Percentiles rank a stretch among this genome's conserved stretches.
phyloP scores from a whole-genome alignment of 352 stramenopile species.

The Bremia lactucae region DNA sequence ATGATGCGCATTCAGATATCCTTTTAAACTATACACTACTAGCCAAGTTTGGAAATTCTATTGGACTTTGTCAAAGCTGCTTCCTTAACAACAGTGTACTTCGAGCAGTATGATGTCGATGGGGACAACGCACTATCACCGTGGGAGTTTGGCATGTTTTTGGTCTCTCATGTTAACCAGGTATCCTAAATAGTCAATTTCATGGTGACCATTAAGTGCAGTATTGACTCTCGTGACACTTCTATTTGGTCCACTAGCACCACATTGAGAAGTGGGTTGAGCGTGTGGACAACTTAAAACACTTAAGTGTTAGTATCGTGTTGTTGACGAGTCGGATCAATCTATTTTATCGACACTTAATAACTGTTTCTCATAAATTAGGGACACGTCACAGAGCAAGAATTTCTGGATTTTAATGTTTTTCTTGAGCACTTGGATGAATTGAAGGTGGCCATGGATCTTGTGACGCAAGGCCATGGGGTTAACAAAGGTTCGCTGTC shows the following conservation, averaged over 20 bases:
- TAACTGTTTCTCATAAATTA: conserved; percentile 3
- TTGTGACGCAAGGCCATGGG: conserved; percentile 73
- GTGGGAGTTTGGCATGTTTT: conserved; percentile 80
- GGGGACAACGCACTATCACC: conserved; percentile 68
- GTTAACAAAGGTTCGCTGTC: conserved; percentile 65
- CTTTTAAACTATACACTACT: conserved; percentile 21
- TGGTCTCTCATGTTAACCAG: conserved; percentile 79
- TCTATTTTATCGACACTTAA: background rate
- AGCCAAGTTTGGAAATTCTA: background rate
- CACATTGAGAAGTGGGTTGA: conserved; percentile 74
- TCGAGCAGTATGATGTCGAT: conserved; percentile 85
- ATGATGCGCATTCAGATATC: conserved; percentile 87
- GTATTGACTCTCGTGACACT: background rate
- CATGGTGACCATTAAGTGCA: background rate
- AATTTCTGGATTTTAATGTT: conserved; percentile 78
- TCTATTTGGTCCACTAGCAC: conserved; percentile 1
- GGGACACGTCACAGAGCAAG: conserved; percentile 61
- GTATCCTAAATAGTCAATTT: conserved; percentile 12
- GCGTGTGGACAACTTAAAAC: conserved; percentile 54
- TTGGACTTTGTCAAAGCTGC: background rate
- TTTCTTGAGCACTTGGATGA: conserved; percentile 79
- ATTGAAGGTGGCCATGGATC: conserved; percentile 74
- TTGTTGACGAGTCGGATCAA: no score
- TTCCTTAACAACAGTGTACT: conserved; percentile 64
- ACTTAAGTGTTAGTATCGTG: conserved; percentile 33